phyloP scores from a whole-genome alignment of 805 yeast genomes.

The Ogataea paraovalis region DNA sequence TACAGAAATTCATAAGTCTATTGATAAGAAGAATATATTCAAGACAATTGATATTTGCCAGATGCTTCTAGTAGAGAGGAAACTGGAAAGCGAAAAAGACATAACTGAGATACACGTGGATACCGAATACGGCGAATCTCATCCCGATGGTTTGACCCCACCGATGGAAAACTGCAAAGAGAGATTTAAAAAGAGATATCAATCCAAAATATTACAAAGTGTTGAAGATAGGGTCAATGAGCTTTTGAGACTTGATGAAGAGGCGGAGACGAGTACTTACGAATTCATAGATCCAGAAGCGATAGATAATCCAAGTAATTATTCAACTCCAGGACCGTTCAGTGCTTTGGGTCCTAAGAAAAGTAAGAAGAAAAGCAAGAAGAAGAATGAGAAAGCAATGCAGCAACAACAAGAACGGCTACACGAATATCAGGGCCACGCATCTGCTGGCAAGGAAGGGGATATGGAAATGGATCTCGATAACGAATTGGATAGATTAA shows the following conservation, averaged over 20 bases:
- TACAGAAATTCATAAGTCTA: slow-evolving; percentile 81
- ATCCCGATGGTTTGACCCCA: slow-evolving; percentile 77
- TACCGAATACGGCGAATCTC: slow-evolving; percentile 39
- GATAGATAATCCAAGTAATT: slow-evolving; percentile 33
- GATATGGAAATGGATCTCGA: slow-evolving; percentile 30
- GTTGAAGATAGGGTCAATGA: slow-evolving; percentile 78
- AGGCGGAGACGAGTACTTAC: slow-evolving; percentile 75
- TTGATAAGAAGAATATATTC: slow-evolving; percentile 83
- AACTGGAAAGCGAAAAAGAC: slow-evolving; percentile 41
- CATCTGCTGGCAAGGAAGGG: slow-evolving; percentile 26
- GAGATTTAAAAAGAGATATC: slow-evolving; percentile 67
- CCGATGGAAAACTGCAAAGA: slow-evolving; percentile 73
- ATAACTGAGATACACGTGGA: slow-evolving; percentile 40
- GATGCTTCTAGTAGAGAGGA: slow-evolving; percentile 70
- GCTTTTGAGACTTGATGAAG: slow-evolving; percentile 68
- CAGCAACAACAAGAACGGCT: background rate
- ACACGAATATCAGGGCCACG: background rate
- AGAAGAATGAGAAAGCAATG: background rate
- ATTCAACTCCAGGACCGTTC: slow-evolving; percentile 22
- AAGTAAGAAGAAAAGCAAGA: slow-evolving; percentile 17
- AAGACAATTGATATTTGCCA: slow-evolving; percentile 85
- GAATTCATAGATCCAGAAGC: slow-evolving; percentile 64
- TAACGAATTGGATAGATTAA: slow-evolving; percentile 26
- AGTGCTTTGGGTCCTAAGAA: slow-evolving; percentile 14
- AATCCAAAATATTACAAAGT: slow-evolving; percentile 67